A percentile compares a stretch with the other conserved stretches of the same genome.
phyloP scores from a whole-genome alignment of 2,329 filamentous ascomycete genomes.

The Sordariomycetes sp. region DNA sequence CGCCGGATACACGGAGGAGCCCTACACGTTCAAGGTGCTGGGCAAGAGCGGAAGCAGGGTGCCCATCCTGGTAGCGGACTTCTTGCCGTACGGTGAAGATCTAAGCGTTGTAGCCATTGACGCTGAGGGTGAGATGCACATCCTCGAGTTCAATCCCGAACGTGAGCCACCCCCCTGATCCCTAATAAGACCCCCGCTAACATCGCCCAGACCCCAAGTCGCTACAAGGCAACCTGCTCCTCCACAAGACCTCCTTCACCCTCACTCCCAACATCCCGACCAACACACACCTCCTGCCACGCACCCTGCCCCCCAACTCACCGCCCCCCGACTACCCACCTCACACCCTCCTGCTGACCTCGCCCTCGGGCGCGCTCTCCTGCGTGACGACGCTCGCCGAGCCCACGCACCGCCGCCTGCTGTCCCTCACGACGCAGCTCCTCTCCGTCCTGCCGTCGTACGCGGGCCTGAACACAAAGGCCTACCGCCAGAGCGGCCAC shows the following conservation, averaged over 20 bases:
- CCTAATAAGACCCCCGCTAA: neutral
- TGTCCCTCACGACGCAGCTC: conserved; percentile 72
- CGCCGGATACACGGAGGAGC: conserved; percentile 91
- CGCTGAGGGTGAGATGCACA: conserved; percentile 75
- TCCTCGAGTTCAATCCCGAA: conserved; percentile 91
- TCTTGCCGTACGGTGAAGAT: conserved; percentile 76
- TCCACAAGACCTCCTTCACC: conserved; percentile 83
- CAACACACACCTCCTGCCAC: conserved; percentile 66
- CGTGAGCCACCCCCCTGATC: conserved; percentile 44
- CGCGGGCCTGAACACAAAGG: conserved; percentile 75
- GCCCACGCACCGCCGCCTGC: conserved; percentile 72
- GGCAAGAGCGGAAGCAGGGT: conserved; percentile 75
- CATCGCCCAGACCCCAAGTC: conserved; percentile 70
- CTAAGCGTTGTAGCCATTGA: conserved; percentile 79
- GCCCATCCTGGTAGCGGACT: conserved; percentile 74
- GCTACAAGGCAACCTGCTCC: conserved; percentile 75
- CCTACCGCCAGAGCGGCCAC: conserved; percentile 52
- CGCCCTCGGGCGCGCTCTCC: conserved; percentile 66
- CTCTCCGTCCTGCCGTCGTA: conserved; percentile 65
- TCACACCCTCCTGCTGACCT: conserved; percentile 57
- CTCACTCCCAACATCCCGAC: conserved; percentile 70
- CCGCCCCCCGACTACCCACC: conserved; percentile 13
- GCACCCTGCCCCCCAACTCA: conserved; percentile 39
- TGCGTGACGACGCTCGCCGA: conserved; percentile 73
- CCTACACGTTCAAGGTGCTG: conserved; percentile 89